phyloP scores from a whole-genome alignment of 495 filamentous ascomycete genomes.

The Neurospora sp. region DNA sequence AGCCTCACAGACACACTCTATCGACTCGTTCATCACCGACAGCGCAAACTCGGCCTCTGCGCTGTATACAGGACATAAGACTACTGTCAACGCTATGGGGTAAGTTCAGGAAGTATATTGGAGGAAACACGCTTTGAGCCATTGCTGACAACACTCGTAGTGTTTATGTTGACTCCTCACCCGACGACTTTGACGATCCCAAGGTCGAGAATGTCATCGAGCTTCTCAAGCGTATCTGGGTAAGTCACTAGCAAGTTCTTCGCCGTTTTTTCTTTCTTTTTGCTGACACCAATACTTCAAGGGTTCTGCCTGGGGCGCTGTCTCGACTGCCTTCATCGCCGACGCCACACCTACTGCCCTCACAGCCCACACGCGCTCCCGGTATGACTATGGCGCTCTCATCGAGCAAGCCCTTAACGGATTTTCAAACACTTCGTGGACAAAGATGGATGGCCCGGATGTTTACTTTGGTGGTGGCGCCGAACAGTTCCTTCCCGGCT shows the following conservation, averaged over 20 bases:
- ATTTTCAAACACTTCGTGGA: constrained; percentile 57
- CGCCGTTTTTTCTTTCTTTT: neutral
- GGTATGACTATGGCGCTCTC: constrained; percentile 51
- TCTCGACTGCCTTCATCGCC: constrained; percentile 59
- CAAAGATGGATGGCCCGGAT: constrained; percentile 53
- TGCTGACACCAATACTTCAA: constrained; percentile 6
- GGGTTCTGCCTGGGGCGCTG: constrained; percentile 40
- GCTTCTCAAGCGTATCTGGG: constrained; percentile 52
- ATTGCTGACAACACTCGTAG: constrained; percentile 3
- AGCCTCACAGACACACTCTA: constrained; percentile 44
- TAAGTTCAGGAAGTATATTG: constrained; percentile 6
- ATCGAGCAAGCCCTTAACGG: constrained; percentile 51
- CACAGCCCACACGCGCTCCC: constrained; percentile 53
- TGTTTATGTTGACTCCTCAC: constrained; percentile 60
- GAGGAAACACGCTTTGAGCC: neutral
- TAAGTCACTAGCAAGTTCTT: constrained; percentile 19
- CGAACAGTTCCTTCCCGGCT: constrained; percentile 55
- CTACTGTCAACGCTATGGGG: constrained; percentile 60
- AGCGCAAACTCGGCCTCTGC: constrained; percentile 67
- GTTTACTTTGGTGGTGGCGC: constrained; percentile 66
- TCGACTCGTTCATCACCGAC: constrained; percentile 69
- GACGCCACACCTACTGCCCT: constrained; percentile 65
- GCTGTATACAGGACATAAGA: constrained; percentile 66
- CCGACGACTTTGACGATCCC: constrained; percentile 58
- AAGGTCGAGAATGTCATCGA: constrained; percentile 72